Conservation (phyloP, 768 basidiomycete species). For the Boletus fagicola region DNA sequence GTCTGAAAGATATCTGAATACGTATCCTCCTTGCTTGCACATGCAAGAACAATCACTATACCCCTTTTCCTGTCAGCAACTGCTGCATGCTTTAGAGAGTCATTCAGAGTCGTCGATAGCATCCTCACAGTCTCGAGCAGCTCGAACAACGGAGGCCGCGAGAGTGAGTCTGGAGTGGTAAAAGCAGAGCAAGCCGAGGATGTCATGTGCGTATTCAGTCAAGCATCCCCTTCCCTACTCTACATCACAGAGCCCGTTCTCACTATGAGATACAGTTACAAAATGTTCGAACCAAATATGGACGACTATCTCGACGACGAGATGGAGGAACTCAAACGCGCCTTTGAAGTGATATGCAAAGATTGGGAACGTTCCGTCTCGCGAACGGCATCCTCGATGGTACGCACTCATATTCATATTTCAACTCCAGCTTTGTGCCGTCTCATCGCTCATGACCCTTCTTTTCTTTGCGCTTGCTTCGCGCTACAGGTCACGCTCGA, state of each 20-base stretch:
- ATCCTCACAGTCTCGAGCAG: conserved; percentile 55
- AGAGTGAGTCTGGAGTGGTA: conserved; percentile 30
- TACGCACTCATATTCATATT: conserved; percentile 25
- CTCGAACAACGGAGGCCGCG: not conserved
- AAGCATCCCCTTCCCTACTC: not conserved
- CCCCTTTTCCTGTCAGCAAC: conserved; percentile 77
- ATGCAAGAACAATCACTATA: conserved; percentile 71
- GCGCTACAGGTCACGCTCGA: conserved; percentile 14
- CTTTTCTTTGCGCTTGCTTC: not conserved
- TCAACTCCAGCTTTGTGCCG: no score
- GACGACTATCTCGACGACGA: conserved; percentile 98
- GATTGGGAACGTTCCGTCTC: conserved; percentile 68
- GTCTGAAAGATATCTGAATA: conserved; percentile 85
- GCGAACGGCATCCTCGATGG: conserved; percentile 28
- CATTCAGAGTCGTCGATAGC: conserved; percentile 78
- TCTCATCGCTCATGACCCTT: not conserved
- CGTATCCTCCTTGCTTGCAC: conserved; percentile 69
- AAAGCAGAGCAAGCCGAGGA: conserved; percentile 66
- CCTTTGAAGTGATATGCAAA: conserved; percentile 71
- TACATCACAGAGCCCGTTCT: not conserved
- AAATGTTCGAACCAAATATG: conserved; percentile 96
- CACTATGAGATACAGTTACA: conserved; percentile 55
- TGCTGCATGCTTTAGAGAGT: conserved; percentile 86
- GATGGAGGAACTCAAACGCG: conserved; percentile 72
- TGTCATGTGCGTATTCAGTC: conserved; percentile 59